Evolutionary conservation across 306 rosid species (phyloP).

Genomic region (Gastrolobium bilobum): DNA sequence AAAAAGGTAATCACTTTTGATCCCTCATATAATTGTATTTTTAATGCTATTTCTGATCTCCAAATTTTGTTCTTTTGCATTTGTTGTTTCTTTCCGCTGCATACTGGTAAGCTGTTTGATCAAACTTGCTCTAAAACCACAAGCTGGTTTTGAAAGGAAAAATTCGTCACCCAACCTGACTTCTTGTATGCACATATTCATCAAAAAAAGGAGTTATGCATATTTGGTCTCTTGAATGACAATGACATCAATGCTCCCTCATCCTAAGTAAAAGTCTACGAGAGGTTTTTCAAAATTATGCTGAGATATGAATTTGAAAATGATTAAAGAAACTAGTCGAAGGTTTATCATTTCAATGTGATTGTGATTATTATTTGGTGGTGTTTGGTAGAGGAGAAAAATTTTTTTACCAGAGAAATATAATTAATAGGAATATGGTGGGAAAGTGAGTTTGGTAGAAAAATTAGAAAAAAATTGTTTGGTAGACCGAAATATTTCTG

Average conservation of each 20-base stretch:
- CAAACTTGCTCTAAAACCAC: neutral
- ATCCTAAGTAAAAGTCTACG: neutral
- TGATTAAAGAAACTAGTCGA: too few relatives aligned
- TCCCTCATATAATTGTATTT: neutral
- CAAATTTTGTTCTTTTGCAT: neutral
- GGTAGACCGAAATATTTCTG: too few relatives aligned
- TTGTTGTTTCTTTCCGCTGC: neutral
- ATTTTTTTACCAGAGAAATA: too few relatives aligned
- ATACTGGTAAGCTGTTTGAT: neutral
- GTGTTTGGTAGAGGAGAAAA: too few relatives aligned
- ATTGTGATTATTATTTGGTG: too few relatives aligned
- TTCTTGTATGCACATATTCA: neutral
- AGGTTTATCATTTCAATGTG: too few relatives aligned
- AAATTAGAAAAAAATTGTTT: too few relatives aligned
- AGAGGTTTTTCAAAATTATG: neutral
- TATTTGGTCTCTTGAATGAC: neutral
- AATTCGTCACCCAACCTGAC: neutral
- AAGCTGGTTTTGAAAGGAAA: neutral
- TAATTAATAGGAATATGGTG: too few relatives aligned
- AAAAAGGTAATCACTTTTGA: neutral
- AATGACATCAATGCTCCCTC: constrained; percentile 6
- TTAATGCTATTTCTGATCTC: neutral
- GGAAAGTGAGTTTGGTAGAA: too few relatives aligned
- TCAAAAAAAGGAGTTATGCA: neutral
- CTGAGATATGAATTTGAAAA: too few relatives aligned